Base-by-base conservation (phyloP, 2,329 filamentous ascomycete genomes). In the Chalara sp. region DNA sequence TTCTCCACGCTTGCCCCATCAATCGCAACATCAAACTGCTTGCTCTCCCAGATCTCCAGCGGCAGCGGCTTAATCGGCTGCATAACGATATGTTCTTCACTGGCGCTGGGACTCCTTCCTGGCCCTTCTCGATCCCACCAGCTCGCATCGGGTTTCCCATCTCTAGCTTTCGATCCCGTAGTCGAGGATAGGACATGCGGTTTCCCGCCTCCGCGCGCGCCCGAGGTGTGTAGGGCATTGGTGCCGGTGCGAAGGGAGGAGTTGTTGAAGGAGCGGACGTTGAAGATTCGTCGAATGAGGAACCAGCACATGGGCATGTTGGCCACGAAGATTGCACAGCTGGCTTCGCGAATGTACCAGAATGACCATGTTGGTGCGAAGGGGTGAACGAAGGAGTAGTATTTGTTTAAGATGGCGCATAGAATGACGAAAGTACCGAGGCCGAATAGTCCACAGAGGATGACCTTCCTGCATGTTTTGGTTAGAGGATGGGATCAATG, bases 241-340 rank as follows among this genome's bases (percentile, higher is more conserved):
- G 21, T 11, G 43, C 8, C 35, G 35, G 8, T n/a, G 35, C 35
- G 8, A 37, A 10, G n/a, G 8, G 35, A 37, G 35, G 35, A 37
- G 8, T 37, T n/a, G 35, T 37, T 37, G 52, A 63, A 63, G 6
- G 60, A 51, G 21, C 52, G 54, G 13, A 64, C 53, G 10, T 61
- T 59, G 56, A 74, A 68, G 49, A 68, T 60, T 47, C 72, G 68
- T 31, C 72, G 70, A 43, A 79, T 60, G 11, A 80, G 67, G 1
- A 74, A 70, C 75, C 76, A 80, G 49, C 78, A 71, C 45, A 74
- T 67, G 0, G 76, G 76, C 3, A 79, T 64, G 57, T 80, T 80
- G 54, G 74, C 70, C 7, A 80, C 75, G 53, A 73, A 72, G 5
- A 79, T 67, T 6, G 75, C 76, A 2, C 76, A 74, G 30, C 68